These are phyloP conservation scores for Yamadazyma ubonensis DNA, from an alignment of 805 yeast species.

Conservation along the genomic window DNA sequence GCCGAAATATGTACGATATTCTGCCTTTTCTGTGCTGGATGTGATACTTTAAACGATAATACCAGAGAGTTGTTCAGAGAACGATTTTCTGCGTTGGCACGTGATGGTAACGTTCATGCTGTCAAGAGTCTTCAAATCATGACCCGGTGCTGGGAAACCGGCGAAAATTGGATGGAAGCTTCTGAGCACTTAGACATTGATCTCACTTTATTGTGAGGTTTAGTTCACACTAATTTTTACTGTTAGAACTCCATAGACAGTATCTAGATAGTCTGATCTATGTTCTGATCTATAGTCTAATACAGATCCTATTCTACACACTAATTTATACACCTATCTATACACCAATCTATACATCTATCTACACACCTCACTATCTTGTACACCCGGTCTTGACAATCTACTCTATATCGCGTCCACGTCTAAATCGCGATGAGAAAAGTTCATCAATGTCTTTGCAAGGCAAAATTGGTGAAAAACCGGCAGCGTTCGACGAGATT, in stretches of 20 bases:
- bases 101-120: conserved; percentile 44
- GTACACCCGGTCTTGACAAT: too few species aligned
- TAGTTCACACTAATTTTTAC: too few species aligned
- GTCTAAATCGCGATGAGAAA: conserved; percentile 5
- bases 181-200: conserved; percentile 43
- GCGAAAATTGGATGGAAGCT: conserved; percentile 52
- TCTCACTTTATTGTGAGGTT: conserved; percentile 28
- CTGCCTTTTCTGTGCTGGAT: conserved; percentile 57
- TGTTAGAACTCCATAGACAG: too few species aligned
- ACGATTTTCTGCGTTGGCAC: conserved; percentile 42
- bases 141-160: conserved; percentile 53
- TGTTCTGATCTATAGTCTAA: too few species aligned
- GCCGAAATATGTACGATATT: conserved; percentile 57
- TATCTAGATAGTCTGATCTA: too few species aligned
- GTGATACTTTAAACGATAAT: conserved; percentile 46
- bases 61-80: conserved; percentile 35
- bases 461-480: conserved; percentile 4
- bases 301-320: too few species aligned
- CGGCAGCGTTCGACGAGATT: conserved; percentile 10
- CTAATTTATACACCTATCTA: too few species aligned
- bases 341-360: too few species aligned
- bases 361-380: too few species aligned
- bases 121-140: conserved; percentile 48
- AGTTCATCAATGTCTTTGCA: conserved; percentile 1
- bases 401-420: too few species aligned